Evolutionary conservation across 2,329 filamentous ascomycete genomes (phyloP).

Genomic region (Cladosporium oxysporum): DNA sequence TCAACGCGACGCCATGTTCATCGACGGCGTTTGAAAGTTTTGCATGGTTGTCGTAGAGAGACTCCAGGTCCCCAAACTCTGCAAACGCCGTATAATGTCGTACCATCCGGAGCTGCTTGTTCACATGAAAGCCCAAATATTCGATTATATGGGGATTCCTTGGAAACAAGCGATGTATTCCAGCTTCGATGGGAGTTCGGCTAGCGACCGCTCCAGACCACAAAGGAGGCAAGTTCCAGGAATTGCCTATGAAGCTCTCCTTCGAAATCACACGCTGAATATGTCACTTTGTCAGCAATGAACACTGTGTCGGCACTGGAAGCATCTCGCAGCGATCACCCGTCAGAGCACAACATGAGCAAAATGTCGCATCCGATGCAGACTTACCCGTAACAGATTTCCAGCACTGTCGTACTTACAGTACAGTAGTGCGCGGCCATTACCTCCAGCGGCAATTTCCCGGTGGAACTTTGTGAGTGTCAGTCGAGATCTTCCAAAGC

Average conservation of each 20-base stretch:
- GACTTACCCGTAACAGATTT: not conserved
- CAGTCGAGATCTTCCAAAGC: not conserved
- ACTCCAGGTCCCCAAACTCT: not conserved
- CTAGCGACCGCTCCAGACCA: not conserved
- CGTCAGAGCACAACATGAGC: too few relatives aligned
- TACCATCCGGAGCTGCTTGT: not conserved
- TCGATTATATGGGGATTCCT: not conserved
- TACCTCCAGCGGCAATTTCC: not conserved
- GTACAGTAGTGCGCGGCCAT: conserved; percentile 6
- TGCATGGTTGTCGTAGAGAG: not conserved
- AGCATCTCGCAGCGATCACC: too few relatives aligned
- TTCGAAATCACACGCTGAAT: conserved; percentile 4
- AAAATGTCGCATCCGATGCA: too few relatives aligned
- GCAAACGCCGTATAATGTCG: conserved; percentile 13
- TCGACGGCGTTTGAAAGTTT: not conserved
- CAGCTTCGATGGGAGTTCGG: not conserved
- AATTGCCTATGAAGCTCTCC: not conserved
- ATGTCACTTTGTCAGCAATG: not conserved
- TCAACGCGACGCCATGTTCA: not conserved
- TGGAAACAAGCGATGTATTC: not conserved
- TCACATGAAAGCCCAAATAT: not conserved
- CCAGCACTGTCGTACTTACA: not conserved
- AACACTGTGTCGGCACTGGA: not conserved
- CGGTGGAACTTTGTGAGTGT: not conserved
- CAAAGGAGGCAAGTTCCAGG: not conserved